Base-by-base conservation (phyloP, 768 basidiomycete genomes). In the Boletus vermiculosoides region DNA sequence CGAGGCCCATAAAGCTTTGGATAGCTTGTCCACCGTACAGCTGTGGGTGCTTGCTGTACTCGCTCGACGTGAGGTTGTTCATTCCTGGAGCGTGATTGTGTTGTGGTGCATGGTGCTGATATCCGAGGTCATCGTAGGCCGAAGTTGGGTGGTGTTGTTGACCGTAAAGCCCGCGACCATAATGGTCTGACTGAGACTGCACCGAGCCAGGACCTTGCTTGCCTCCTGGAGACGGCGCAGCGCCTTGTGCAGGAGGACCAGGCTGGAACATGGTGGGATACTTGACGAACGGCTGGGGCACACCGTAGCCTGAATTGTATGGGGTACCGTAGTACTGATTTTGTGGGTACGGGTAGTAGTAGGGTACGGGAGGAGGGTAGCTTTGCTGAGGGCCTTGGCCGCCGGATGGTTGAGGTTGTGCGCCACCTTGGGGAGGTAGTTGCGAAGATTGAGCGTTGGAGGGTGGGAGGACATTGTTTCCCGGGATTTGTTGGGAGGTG, bases 221-320 rank as follows among this genome's bases (percentile, higher is more conserved):
- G n/a, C 78, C 73, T 5, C 80, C 82, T 1, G 86, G 85, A 53
- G 84, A 85, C 0, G 85, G 82, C 6, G 81, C 84, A 16, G 82
- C 81, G 4, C 81, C 83, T 16, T 87, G 87, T 0, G 84, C 84
- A 22, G 87, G 86, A 16, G 86, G 86, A 10, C 83, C 85, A 33
- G 84, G 80, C 63, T 86, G 85, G 77, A 87, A 90, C 74, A 90
- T 84, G 31, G 87, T 71, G 2, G 88, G 87, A 66, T 90, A 91
- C 73, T 91, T 88, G 68, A 86, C 83, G 67, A 85, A 88, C 4
- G 83, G 84, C 64, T 87, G 85, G 8, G 88, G 85, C 12, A 81
- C 74, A 44, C 74, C 74, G 55, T 82, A 81, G 15, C 76, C 77
- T 10, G 67, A 87, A 57, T 76, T 80, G 75, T 91, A 91, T 5